Percentiles rank a stretch among this genome's conserved stretches.
These are phyloP conservation scores for Trapa incisa DNA, from an alignment of 345 rosid genomes.

Conservation along the genomic window DNA sequence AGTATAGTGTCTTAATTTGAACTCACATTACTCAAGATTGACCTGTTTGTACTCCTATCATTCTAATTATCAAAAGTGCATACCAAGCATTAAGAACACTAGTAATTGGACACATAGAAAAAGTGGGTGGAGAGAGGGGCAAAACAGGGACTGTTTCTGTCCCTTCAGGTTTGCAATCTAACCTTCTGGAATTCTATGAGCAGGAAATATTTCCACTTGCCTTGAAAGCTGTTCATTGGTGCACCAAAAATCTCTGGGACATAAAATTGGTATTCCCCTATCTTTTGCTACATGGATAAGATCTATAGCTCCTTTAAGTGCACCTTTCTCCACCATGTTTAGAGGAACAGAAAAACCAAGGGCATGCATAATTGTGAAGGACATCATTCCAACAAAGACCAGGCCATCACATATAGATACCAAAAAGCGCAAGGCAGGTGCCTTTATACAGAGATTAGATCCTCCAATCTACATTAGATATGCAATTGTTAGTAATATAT, in stretches of 20 bases:
- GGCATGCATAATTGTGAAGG: constrained; percentile 51
- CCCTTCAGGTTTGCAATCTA: constrained; percentile 10
- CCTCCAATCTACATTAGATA: constrained; percentile 52
- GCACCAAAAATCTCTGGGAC: constrained; percentile 55
- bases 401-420: constrained; percentile 52
- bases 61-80: neutral
- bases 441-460: constrained; percentile 37
- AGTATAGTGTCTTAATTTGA: neutral
- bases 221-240: constrained; percentile 15
- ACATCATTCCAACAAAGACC: constrained; percentile 48
- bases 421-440: constrained; percentile 43
- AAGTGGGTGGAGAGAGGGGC: neutral
- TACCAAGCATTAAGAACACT: neutral
- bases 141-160: neutral
- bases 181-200: constrained; percentile 33
- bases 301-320: constrained; percentile 31
- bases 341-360: constrained; percentile 34
- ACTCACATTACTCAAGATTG: neutral
- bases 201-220: constrained; percentile 29
- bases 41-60: neutral
- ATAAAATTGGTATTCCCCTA: constrained; percentile 26
- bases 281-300: constrained; percentile 30
- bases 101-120: neutral
- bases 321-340: constrained; percentile 31
- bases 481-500: constrained; percentile 8